Conservation (phyloP, 257 asterid genomes). For the Nicotiana obtusifolia region DNA sequence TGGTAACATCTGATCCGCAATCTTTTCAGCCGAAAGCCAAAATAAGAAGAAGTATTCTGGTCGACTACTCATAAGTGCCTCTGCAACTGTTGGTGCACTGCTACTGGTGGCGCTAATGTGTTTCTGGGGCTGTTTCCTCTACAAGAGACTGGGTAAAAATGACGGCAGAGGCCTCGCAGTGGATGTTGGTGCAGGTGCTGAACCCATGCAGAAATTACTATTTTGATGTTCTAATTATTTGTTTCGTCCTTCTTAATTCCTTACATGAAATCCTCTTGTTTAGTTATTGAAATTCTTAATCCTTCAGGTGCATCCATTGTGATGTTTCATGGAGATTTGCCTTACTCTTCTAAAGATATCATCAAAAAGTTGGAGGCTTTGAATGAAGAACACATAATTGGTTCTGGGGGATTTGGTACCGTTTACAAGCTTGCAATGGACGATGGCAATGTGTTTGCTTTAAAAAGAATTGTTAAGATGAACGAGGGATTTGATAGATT, state of each 20-base stretch:
- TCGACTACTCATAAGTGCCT: conserved; percentile 76
- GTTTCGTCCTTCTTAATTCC: background rate
- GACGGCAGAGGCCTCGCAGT: conserved; percentile 60
- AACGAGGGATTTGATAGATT: conserved; percentile 80
- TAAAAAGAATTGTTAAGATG: conserved; percentile 68
- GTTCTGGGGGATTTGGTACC: conserved; percentile 87
- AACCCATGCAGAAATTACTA: conserved; percentile 10
- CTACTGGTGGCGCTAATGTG: conserved; percentile 90
- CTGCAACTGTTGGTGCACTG: conserved; percentile 82
- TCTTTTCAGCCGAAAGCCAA: conserved; percentile 39
- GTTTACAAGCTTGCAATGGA: conserved; percentile 89
- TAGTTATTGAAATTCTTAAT: background rate
- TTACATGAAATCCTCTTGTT: conserved; percentile 5
- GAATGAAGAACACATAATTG: conserved; percentile 85
- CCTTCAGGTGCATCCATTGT: conserved; percentile 81
- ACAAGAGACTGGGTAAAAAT: conserved; percentile 68
- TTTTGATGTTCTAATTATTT: background rate
- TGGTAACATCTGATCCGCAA: conserved; percentile 7
- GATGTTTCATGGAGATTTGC: conserved; percentile 90
- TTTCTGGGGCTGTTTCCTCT: conserved; percentile 82
- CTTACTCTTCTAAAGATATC: conserved; percentile 85
- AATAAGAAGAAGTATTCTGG: conserved; percentile 69
- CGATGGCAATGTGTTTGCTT: conserved; percentile 75
- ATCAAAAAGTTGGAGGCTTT: conserved; percentile 68
- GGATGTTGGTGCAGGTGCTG: conserved; percentile 73